Conservation (phyloP, 2,329 filamentous ascomycete species). For the Colletotrichum theobromicola region DNA sequence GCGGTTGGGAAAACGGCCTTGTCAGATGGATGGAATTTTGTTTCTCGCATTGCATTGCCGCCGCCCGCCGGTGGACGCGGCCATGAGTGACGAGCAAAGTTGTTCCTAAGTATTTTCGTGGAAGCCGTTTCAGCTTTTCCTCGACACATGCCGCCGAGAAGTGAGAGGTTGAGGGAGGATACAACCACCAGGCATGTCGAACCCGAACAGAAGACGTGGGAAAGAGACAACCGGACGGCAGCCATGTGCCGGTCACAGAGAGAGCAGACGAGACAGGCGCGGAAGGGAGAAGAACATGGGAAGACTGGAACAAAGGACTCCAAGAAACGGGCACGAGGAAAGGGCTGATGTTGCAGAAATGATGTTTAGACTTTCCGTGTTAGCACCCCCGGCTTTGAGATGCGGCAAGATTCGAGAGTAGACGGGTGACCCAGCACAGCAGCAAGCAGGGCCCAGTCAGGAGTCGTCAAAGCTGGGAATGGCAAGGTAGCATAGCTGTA, state of each 20-base stretch:
- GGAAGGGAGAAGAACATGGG: not conserved
- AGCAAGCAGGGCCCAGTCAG: not conserved
- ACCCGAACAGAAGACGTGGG: not conserved
- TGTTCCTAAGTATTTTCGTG: slow-evolving; percentile 16
- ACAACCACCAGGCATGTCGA: not conserved
- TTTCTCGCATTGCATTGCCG: slow-evolving; percentile 18
- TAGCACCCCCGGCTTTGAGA: not conserved
- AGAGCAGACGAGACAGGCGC: not conserved
- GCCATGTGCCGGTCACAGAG: not conserved
- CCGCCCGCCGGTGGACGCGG: not conserved
- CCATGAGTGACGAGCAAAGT: not conserved
- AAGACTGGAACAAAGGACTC: not conserved
- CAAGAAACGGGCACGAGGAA: not conserved
- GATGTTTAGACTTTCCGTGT: not conserved
- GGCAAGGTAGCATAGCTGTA: not conserved
- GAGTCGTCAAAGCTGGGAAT: not conserved
- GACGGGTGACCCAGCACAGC: not conserved
- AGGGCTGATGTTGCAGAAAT: not conserved
- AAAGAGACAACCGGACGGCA: not conserved
- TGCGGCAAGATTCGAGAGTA: not conserved
- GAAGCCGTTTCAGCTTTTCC: slow-evolving; percentile 4
- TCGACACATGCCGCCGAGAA: not conserved
- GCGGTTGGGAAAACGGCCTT: not conserved
- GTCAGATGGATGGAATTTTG: not conserved
- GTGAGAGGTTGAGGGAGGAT: not conserved